Evolutionary conservation across 192 early-diverging fungal species (phyloP).

Genomic region (Backusella circina): DNA sequence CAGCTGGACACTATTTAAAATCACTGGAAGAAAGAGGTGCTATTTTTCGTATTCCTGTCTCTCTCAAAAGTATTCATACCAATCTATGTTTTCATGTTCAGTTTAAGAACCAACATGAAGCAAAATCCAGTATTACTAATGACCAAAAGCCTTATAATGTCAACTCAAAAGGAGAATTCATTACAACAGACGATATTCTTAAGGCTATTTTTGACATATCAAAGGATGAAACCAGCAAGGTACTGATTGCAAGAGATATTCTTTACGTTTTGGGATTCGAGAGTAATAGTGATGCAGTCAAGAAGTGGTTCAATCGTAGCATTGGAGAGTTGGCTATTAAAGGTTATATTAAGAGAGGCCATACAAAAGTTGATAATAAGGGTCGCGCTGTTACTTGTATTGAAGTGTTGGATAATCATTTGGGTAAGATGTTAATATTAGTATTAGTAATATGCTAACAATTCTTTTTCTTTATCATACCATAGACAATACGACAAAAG

Average conservation of each 20-base stretch:
- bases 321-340: background rate
- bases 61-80: background rate
- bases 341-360: conserved; percentile 1
- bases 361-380: background rate
- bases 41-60: conserved; percentile 5
- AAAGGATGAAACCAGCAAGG: background rate
- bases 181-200: background rate
- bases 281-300: background rate
- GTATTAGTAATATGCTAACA: background rate
- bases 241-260: conserved; percentile 5
- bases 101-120: background rate
- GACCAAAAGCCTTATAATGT: conserved; percentile 11
- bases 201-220: background rate
- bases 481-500: background rate
- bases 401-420: background rate
- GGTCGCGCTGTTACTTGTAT: background rate
- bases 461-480: background rate
- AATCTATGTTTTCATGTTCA: conserved; percentile 16
- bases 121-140: background rate
- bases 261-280: conserved; percentile 14
- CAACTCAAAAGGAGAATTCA: conserved; percentile 8
- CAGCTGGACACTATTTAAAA: conserved; percentile 20
- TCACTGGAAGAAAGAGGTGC: conserved; percentile 15
- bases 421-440: background rate
- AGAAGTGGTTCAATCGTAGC: conserved; percentile 18